Evolutionary conservation across 2,329 filamentous ascomycete genomes (phyloP).

Genomic region (Colletotrichum chlorophyti): DNA sequence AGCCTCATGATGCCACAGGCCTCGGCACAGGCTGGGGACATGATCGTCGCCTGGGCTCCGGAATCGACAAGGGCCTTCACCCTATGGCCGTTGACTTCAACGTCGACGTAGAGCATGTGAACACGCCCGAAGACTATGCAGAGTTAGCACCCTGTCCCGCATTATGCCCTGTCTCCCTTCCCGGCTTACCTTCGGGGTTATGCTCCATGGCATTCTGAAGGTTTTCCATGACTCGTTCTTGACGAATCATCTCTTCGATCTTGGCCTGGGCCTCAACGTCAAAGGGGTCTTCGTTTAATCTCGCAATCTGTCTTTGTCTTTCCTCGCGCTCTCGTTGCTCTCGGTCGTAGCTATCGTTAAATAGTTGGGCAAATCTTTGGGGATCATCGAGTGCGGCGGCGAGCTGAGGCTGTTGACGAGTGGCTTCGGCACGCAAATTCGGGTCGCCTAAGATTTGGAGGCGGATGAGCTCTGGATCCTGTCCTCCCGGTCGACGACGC

Average conservation of each 20-base stretch:
- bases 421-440: conserved; percentile 72
- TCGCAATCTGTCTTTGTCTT: conserved; percentile 81
- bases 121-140: conserved; percentile 86
- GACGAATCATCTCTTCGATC: conserved; percentile 97
- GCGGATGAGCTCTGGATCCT: conserved; percentile 82
- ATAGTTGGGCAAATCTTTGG: conserved; percentile 76
- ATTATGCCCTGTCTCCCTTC: not conserved
- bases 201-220: conserved; percentile 96
- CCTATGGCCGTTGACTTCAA: conserved; percentile 90
- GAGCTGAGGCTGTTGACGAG: conserved; percentile 77
- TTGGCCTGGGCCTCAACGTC: conserved; percentile 88
- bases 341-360: conserved; percentile 70
- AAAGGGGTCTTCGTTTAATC: conserved; percentile 92
- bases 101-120: conserved; percentile 94
- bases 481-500: conserved; percentile 43
- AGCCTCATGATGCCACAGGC: conserved; percentile 95
- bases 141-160: conserved; percentile 7
- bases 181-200: conserved; percentile 84
- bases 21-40: conserved; percentile 93
- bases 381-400: conserved; percentile 79
- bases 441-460: conserved; percentile 84
- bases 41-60: conserved; percentile 96
- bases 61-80: conserved; percentile 98
- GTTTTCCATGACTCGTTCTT: conserved; percentile 94
- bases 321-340: conserved; percentile 77